These are phyloP conservation scores for Solanum pimpinellifolium DNA, from an alignment of 257 asterid species.

Conservation along the genomic window DNA sequence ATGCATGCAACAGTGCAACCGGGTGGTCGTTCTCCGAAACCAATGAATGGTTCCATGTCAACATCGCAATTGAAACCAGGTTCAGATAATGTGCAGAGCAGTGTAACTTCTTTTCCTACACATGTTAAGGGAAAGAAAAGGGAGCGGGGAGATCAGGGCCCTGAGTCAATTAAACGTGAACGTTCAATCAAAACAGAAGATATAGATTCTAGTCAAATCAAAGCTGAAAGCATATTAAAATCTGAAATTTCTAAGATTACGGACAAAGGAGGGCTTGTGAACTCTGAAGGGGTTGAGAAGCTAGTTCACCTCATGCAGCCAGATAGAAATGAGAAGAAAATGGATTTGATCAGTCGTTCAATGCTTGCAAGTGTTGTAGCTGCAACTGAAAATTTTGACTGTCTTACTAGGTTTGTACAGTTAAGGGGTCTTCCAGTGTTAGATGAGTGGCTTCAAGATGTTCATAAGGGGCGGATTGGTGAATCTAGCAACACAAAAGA, in stretches of 20 bases:
- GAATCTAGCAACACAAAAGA: slow-evolving; percentile 33
- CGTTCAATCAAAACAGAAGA: slow-evolving; percentile 52
- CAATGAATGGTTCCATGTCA: slow-evolving; percentile 43
- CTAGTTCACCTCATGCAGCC: slow-evolving; percentile 70
- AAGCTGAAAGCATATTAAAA: slow-evolving; percentile 38
- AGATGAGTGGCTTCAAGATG: slow-evolving; percentile 94
- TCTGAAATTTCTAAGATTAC: slow-evolving; percentile 62
- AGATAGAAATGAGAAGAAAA: slow-evolving; percentile 42
- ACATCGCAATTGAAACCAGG: slow-evolving; percentile 50
- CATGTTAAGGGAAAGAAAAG: slow-evolving; percentile 78
- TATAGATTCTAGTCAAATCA: slow-evolving; percentile 26
- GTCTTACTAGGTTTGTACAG: slow-evolving; percentile 67
- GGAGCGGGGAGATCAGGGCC: slow-evolving; percentile 65
- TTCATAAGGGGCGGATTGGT: slow-evolving; percentile 58
- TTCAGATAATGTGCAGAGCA: slow-evolving; percentile 50
- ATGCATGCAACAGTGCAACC: slow-evolving; percentile 65
- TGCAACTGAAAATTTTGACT: slow-evolving; percentile 65
- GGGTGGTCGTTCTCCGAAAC: slow-evolving; percentile 77
- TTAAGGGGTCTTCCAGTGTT: slow-evolving; percentile 62
- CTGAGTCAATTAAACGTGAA: slow-evolving; percentile 61
- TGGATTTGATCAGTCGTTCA: slow-evolving; percentile 53
- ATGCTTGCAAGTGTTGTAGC: slow-evolving; percentile 71
- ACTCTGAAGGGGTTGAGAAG: slow-evolving; percentile 75
- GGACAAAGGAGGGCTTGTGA: slow-evolving; percentile 58
- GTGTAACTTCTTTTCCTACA: slow-evolving; percentile 42